Evolutionary conservation across 2,329 filamentous ascomycete genomes (phyloP).

Genomic region (Colletotrichum sp.): DNA sequence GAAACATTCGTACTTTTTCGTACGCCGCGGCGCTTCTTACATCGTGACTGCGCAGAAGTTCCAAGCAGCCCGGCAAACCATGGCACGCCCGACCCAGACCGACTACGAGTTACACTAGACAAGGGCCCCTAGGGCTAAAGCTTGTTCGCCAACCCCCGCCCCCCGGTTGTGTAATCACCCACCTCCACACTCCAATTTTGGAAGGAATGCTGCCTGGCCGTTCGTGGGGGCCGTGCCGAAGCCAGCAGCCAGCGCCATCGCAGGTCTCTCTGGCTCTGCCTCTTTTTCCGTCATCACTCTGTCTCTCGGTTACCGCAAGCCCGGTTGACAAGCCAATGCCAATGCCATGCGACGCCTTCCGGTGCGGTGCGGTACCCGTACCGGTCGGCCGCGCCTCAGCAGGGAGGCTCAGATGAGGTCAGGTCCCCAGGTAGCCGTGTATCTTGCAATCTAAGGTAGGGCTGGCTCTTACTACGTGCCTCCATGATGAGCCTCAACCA

Average conservation of each 20-base stretch:
- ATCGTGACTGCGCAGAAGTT: neutral
- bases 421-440: neutral
- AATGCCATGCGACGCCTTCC: neutral
- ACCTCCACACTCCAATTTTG: slow-evolving; percentile 8
- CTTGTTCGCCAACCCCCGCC: neutral
- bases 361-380: neutral
- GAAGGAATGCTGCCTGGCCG: slow-evolving; percentile 14
- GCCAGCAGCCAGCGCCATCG: neutral
- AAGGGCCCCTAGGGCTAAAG: neutral
- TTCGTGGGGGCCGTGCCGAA: slow-evolving; percentile 17
- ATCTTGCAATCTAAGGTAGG: neutral
- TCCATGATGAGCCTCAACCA: slow-evolving; percentile 10
- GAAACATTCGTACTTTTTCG: neutral
- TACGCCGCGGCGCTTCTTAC: neutral
- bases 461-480: slow-evolving; percentile 8
- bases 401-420: slow-evolving; percentile 7
- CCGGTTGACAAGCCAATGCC: neutral
- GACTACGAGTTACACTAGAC: neutral
- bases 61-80: neutral
- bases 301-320: neutral
- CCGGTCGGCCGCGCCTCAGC: slow-evolving; percentile 6
- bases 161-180: slow-evolving; percentile 1
- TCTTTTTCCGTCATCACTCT: neutral
- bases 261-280: neutral
- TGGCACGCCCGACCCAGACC: neutral